Base-by-base conservation (phyloP, 352 stramenopile genomes). In the Phytophthora pisi region DNA sequence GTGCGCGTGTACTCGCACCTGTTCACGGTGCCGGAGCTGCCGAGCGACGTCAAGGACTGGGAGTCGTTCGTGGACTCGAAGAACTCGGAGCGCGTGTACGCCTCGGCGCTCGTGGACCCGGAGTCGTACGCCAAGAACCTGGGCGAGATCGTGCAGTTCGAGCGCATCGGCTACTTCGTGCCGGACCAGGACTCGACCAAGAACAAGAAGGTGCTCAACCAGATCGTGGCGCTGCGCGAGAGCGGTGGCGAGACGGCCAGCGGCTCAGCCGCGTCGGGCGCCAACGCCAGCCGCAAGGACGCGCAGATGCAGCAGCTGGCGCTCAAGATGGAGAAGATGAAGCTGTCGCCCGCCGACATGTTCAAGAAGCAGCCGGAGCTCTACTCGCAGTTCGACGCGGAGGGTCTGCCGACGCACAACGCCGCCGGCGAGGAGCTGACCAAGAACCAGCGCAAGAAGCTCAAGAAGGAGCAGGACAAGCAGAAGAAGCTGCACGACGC, bases 151-250 rank as follows among this genome's bases (percentile, higher is more conserved):
- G 91, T 99, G 64, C 97, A 99, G 84, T 98, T 99, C 78, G 97
- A 99, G 77, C 91, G 97, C 40, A 79, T 99, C 6, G 98, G 97
- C 23, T 99, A 99, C 83, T 99, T 99, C 83, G 95, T 98, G 34
- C 82, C 93, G 8, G 98, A 99, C 79, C 82, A 93, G 61, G 97
- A 99, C 78, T 98, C 96, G 55, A 96, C 89, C 4, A 64, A 86
- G 31, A 90, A 89, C 60, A 88, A 84, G 54, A 89, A 98, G 65
- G 96, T 99, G 18, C 92, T 99, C 57, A 99, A 99, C 80, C 92
- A 98, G 64, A 98, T 97, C 34, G 96, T 99, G 34, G 91, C 89
- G 10, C 84, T 99, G 53, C 98, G 97, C 63, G 95, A 99, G 68
- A 79, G 70, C 30, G 79, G 70, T 61, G 78, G 68, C 28, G 86